Conservation (phyloP, 106 monocot genomes). For the Phalaenopsis aphrodite region DNA sequence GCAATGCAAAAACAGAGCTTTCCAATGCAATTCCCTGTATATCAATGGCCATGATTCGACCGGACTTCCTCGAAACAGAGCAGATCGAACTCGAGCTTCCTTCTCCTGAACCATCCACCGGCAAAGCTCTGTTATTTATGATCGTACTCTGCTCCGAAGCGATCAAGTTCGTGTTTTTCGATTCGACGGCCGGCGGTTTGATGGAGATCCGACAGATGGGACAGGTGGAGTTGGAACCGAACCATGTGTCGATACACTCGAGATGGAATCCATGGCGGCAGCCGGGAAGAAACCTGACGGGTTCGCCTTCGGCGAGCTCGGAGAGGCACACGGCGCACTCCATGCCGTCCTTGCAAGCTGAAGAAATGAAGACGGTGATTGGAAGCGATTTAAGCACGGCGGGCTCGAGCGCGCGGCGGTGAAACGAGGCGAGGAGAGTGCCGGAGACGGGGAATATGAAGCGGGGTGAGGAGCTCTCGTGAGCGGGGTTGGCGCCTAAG, state of each 20-base stretch:
- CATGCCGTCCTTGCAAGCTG: not conserved
- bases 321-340: conserved; percentile 25
- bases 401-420: conserved; percentile 12
- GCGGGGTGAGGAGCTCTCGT: not conserved
- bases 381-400: conserved; percentile 15
- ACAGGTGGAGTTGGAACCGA: conserved; percentile 34
- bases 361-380: conserved; percentile 1
- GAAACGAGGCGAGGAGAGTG: not conserved
- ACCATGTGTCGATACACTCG: conserved; percentile 67
- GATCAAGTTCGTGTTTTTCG: not conserved
- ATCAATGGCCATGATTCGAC: not conserved
- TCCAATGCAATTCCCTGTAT: not conserved
- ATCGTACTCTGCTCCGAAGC: not conserved
- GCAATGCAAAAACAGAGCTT: not conserved
- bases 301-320: conserved; percentile 9
- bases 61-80: not conserved
- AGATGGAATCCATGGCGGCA: conserved; percentile 68
- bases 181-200: not conserved
- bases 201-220: conserved; percentile 42
- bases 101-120: not conserved
- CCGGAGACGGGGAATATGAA: not conserved
- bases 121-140: not conserved
- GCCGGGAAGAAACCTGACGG: conserved; percentile 43
- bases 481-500: not conserved
- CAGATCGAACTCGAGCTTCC: not conserved